Percentiles rank a stretch among this genome's conserved stretches.
These are phyloP conservation scores for Thermothelomyces thermophilus DNA, from an alignment of 2,329 filamentous ascomycete genomes.

Conservation along the genomic window DNA sequence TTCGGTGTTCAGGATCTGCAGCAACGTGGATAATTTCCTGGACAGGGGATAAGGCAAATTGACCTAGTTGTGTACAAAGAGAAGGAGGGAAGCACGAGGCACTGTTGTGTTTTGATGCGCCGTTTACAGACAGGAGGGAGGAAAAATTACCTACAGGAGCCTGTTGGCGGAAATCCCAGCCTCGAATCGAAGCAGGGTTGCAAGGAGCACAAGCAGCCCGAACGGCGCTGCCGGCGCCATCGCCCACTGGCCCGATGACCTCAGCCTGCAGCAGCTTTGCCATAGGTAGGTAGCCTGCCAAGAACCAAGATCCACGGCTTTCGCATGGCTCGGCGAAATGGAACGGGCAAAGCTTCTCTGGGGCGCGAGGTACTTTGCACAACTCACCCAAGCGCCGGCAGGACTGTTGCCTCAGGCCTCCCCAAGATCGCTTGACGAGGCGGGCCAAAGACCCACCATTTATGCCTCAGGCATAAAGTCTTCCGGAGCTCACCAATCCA, in stretches of 20 bases:
- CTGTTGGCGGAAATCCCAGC: constrained; percentile 14
- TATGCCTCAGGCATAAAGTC: constrained; percentile 17
- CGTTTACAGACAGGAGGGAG: constrained; percentile 7
- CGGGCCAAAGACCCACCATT: neutral
- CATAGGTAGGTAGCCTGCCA: constrained; percentile 10
- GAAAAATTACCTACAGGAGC: constrained; percentile 15
- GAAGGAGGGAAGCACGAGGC: constrained; percentile 7
- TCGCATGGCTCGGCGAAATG: constrained; percentile 13
- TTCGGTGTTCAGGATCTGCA: constrained; percentile 12
- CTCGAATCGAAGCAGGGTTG: constrained; percentile 12
- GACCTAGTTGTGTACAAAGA: constrained; percentile 2
- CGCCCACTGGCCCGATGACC: constrained; percentile 20
- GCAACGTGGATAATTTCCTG: neutral
- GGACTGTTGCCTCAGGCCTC: no score
- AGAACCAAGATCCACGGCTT: constrained; percentile 2
- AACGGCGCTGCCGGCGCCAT: constrained; percentile 15
- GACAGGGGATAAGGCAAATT: constrained; percentile 3
- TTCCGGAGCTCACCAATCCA: constrained; percentile 19
- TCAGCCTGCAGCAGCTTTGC: constrained; percentile 19
- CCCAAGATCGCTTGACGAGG: no score
- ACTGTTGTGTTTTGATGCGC: constrained; percentile 8
- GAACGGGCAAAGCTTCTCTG: constrained; percentile 6
- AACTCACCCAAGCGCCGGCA: no score
- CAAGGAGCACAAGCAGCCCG: constrained; percentile 10
- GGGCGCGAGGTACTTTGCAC: neutral